phyloP scores from a whole-genome alignment of 345 rosid genomes.

The Corymbia maculata region DNA sequence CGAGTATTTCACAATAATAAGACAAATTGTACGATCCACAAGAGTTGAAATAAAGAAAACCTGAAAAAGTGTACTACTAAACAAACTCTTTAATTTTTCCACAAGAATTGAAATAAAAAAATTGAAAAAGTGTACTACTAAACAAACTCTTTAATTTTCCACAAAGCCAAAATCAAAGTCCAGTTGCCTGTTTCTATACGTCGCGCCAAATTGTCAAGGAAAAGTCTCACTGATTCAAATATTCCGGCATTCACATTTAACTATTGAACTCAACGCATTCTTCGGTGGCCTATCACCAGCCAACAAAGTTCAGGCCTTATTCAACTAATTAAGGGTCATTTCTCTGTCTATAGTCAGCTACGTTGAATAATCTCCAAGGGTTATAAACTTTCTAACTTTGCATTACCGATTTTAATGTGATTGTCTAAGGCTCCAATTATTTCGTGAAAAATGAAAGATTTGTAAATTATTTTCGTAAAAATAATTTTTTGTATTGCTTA shows the following conservation, averaged over 20 bases:
- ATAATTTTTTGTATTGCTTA: no score
- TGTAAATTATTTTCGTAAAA: background rate
- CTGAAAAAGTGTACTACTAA: background rate
- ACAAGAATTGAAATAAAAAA: background rate
- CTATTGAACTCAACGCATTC: background rate
- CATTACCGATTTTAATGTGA: background rate
- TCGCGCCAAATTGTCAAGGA: background rate
- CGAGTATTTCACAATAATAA: background rate
- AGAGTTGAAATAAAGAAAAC: background rate
- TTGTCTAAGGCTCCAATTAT: no score
- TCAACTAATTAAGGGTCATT: background rate
- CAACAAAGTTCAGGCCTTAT: background rate
- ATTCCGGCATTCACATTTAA: background rate
- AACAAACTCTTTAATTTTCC: background rate
- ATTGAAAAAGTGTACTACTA: background rate
- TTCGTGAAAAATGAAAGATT: background rate
- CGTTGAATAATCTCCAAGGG: background rate
- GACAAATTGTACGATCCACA: background rate
- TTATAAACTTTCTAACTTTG: background rate
- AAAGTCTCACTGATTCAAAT: background rate
- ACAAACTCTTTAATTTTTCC: background rate
- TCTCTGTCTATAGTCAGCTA: background rate
- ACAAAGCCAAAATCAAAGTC: background rate
- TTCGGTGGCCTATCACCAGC: background rate
- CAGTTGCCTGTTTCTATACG: background rate